Percentiles rank a stretch among this genome's conserved stretches.
Evolutionary conservation across 2,329 filamentous ascomycete genomes (phyloP).

Genomic region (Calonectria leucothoes): DNA sequence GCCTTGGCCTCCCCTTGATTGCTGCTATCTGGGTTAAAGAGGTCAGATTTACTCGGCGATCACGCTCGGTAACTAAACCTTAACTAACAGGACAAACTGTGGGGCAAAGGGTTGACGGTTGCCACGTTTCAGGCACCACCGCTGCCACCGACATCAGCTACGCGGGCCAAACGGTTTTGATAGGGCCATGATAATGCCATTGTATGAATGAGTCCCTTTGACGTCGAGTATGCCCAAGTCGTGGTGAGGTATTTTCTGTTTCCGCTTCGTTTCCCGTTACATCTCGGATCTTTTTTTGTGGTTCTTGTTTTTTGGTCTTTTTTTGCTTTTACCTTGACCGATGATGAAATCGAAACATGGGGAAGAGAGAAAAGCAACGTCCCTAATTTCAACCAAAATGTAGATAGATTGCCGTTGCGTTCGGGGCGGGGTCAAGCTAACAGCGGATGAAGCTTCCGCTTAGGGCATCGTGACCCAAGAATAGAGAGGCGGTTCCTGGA

Average conservation of each 20-base stretch:
- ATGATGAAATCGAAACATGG: neutral
- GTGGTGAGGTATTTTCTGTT: neutral
- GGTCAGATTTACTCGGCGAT: neutral
- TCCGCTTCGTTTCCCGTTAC: neutral
- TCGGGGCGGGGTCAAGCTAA: neutral
- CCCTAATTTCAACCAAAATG: neutral
- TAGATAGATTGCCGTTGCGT: neutral
- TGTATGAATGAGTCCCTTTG: neutral
- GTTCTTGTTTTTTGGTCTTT: neutral
- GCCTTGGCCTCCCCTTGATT: neutral
- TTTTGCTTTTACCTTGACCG: neutral
- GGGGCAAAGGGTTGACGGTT: neutral
- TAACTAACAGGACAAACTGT: neutral
- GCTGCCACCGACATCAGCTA: conserved; percentile 10
- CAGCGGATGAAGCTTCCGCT: neutral
- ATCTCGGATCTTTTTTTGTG: neutral
- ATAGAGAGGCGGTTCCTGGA: neutral
- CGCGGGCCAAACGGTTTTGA: neutral
- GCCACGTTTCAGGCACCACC: conserved; percentile 21
- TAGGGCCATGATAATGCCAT: neutral
- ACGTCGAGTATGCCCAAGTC: neutral
- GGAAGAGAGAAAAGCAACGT: neutral
- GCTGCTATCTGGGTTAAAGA: neutral
- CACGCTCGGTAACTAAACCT: conserved; percentile 11
- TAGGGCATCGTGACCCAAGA: neutral